Percentiles rank a stretch among this genome's conserved stretches.
Conservation (phyloP, 305 asterid genomes). For the Ajuga reptans region DNA sequence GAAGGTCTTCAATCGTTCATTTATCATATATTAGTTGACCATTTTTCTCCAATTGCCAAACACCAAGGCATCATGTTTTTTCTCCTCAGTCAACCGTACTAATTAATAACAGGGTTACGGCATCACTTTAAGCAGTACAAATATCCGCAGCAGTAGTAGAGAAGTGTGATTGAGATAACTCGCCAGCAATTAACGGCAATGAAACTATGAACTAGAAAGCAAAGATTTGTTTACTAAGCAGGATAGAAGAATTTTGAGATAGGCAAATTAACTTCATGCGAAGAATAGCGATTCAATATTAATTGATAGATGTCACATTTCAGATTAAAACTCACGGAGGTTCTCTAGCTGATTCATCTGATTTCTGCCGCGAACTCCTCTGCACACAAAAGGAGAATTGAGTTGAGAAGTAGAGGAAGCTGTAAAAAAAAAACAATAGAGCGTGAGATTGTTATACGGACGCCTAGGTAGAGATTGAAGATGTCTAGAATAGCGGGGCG, state of each 20-base stretch:
- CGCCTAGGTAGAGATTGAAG: slow-evolving; percentile 75
- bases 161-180: background rate
- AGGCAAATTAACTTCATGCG: background rate
- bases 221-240: background rate
- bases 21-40: background rate
- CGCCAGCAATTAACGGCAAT: background rate
- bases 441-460: slow-evolving; percentile 22
- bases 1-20: background rate
- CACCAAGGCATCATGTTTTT: background rate
- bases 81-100: background rate
- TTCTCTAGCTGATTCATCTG: slow-evolving; percentile 59
- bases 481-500: slow-evolving; percentile 67
- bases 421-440: background rate
- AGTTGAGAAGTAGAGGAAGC: slow-evolving; percentile 1
- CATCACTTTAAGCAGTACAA: background rate
- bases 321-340: slow-evolving; percentile 63
- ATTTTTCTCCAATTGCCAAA: background rate
- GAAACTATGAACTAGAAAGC: background rate
- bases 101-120: background rate
- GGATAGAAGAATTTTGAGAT: background rate
- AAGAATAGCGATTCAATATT: background rate
- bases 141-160: background rate
- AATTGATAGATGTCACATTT: background rate
- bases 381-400: slow-evolving; percentile 23
- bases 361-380: slow-evolving; percentile 52